Conservation (phyloP, 1,284 basidiomycete species). For the Sanguinoderma infundibulare region DNA sequence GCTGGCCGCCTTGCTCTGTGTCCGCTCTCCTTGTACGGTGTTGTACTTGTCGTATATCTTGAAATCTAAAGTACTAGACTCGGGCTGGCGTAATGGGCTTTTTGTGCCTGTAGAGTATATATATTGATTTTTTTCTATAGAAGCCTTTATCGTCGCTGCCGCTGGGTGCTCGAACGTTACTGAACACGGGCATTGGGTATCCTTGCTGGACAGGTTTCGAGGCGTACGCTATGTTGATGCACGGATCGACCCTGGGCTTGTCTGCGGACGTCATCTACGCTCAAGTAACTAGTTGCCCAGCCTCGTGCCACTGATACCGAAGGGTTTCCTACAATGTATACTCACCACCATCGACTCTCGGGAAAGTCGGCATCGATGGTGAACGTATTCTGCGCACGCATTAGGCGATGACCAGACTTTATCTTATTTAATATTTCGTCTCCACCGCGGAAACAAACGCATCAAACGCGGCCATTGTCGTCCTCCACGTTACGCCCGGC, state of each 20-base stretch:
- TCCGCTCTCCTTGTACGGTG: constrained; percentile 29
- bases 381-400: neutral
- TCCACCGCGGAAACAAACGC: neutral
- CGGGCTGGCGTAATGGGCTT: constrained; percentile 15
- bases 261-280: too few species aligned
- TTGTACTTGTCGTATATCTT: constrained; percentile 36
- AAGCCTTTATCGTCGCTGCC: too few species aligned
- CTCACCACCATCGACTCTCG: too few species aligned
- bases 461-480: neutral
- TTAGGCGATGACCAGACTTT: neutral
- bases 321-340: too few species aligned
- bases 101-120: neutral
- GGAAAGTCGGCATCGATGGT: constrained; percentile 8
- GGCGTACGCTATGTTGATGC: too few species aligned
- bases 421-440: neutral
- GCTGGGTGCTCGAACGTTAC: too few species aligned
- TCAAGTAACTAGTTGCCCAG: too few species aligned
- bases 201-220: too few species aligned
- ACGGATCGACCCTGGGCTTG: too few species aligned
- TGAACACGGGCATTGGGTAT: too few species aligned
- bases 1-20: constrained; percentile 27
- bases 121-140: neutral
- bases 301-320: too few species aligned
- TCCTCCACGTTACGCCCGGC: neutral
- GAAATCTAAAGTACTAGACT: constrained; percentile 30